phyloP scores from a whole-genome alignment of 768 basidiomycete genomes.

The Phylloporus rhodoxanthus region DNA sequence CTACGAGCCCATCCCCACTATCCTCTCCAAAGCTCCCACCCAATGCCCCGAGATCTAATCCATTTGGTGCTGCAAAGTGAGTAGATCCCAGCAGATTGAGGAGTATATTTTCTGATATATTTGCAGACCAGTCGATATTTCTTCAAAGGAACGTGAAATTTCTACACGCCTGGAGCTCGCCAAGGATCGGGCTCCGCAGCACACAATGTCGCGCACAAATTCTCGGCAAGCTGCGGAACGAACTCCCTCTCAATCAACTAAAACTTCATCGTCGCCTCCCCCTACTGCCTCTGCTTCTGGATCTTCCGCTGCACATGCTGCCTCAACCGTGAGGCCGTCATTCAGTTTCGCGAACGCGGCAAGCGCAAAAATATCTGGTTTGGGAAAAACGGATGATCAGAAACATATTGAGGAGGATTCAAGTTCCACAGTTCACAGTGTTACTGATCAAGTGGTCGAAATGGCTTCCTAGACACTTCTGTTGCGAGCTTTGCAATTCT shows the following conservation, averaged over 20 bases:
- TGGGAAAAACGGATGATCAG: conserved; percentile 15
- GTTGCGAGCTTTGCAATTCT: conserved; percentile 4
- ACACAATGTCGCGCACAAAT: conserved; percentile 47
- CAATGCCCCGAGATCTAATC: conserved; percentile 52
- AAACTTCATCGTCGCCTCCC: conserved; percentile 30
- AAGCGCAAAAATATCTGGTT: conserved; percentile 27
- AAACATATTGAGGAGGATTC: conserved; percentile 4
- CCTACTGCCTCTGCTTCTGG: conserved; percentile 8
- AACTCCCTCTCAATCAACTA: conserved; percentile 24
- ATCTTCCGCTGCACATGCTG: conserved; percentile 28
- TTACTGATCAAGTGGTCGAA: conserved; percentile 16
- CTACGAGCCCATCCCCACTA: conserved; percentile 66
- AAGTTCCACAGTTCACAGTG: conserved; percentile 2
- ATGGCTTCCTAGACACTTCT: conserved; percentile 11
- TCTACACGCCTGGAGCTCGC: conserved; percentile 51
- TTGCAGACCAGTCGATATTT: conserved; percentile 79
- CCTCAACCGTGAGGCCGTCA: conserved; percentile 55
- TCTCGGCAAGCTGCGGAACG: conserved; percentile 46
- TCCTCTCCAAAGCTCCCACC: conserved; percentile 70
- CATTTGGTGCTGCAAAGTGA: conserved; percentile 84
- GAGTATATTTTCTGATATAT: conserved; percentile 7
- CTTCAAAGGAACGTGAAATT: conserved; percentile 69
- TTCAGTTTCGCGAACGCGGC: conserved; percentile 83
- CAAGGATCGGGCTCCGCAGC: conserved; percentile 32
- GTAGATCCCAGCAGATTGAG: conserved; percentile 16